phyloP scores from a whole-genome alignment of 1,284 basidiomycete species.

The Rhodotorula sp. region DNA sequence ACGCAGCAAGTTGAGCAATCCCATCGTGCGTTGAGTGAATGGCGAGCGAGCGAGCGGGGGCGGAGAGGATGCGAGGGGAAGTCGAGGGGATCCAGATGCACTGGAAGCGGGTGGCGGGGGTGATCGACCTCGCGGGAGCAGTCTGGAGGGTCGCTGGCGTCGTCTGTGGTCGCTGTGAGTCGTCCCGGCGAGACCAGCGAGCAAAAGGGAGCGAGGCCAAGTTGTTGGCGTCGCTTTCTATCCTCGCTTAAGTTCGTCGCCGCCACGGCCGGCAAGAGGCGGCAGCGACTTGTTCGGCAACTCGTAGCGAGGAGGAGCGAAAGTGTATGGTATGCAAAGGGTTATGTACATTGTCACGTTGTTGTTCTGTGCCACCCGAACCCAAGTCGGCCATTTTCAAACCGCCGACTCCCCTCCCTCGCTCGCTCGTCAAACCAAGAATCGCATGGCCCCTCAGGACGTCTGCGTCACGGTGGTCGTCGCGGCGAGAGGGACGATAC shows the following conservation, averaged over 20 bases:
- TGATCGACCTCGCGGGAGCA: too few species aligned
- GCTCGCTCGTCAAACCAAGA: too few species aligned
- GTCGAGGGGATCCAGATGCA: neutral
- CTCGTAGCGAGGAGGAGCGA: neutral
- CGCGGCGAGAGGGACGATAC: constrained; percentile 9
- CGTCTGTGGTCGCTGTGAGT: too few species aligned
- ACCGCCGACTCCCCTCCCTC: neutral
- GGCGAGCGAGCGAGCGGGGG: neutral
- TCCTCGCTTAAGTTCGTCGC: too few species aligned
- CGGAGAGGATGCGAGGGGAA: neutral
- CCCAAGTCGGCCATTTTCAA: too few species aligned
- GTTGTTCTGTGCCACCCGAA: too few species aligned
- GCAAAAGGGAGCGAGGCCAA: neutral
- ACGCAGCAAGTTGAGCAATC: neutral
- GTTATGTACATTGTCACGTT: too few species aligned
- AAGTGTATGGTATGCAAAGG: too few species aligned
- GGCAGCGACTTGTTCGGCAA: neutral
- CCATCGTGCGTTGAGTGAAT: neutral
- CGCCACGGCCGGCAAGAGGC: too few species aligned
- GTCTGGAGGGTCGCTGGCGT: too few species aligned
- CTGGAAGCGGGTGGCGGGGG: too few species aligned
- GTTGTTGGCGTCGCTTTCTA: too few species aligned
- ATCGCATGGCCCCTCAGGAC: neutral
- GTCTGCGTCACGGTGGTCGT: neutral
- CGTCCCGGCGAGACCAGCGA: neutral